Evolutionary conservation across 1,139 yeast species (phyloP), one percentile per base, ranked within the genome.

Genomic region (Debaryomyces nepalensis): DNA sequence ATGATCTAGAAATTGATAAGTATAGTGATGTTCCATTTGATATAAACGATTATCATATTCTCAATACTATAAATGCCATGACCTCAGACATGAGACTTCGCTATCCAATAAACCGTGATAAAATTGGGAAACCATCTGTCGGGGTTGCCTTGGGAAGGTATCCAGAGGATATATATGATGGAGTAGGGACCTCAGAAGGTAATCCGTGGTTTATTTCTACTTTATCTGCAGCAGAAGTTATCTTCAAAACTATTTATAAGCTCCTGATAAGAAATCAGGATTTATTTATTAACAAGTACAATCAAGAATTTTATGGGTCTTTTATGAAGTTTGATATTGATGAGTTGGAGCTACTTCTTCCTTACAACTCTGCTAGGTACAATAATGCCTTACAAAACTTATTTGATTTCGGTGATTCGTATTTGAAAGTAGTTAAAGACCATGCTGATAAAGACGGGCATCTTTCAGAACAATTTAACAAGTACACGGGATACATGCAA

Each of bases 181-280:
- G 98, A 0, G 70, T 75, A 46, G 84, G 82, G 0, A 70, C 77
- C 0, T 73, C 85, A 11, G 85, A 82, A 52, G 98, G 97, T 2
- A 93, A 93, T 57, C 98, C 99, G 2, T 93, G 98, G 99, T 91
- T 91, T 59, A 77, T 93, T 46, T 75, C 95, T 16, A 91, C 97
- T 0, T 81, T 93, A 0, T 73, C 93, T 2, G 91, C 93, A 1
- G 77, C 95, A 1, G 89, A 85, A 53, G 57, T 79, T 7, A 54
- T 84, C 27, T 77, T 61, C 61, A 73, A 61, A 42, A 54, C 56
- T 38, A 62, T 64, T 44, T 66, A 54, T 55, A 68, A 56, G 50
- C 52, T 55, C 26, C 51, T 51, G 44, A 46, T 44, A 22, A 52
- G 49, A 32, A 57, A 53, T 43, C 44, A 51, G 36, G 71, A 61